A percentile compares a stretch with the other conserved stretches of the same genome.
Evolutionary conservation across 345 rosid species (phyloP).

Genomic region (Citrus maxima): DNA sequence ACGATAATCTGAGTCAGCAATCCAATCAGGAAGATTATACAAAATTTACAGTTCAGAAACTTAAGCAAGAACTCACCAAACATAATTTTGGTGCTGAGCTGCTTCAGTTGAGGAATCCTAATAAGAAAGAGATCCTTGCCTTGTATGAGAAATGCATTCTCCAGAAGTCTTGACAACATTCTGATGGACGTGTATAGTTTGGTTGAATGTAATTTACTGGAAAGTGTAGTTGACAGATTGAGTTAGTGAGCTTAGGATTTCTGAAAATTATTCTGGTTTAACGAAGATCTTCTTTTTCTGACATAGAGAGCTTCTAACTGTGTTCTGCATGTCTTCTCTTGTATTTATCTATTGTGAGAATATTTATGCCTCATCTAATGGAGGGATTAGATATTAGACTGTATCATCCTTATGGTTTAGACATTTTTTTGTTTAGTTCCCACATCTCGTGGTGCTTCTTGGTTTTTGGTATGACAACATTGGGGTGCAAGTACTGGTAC

Average conservation of each 20-base stretch:
- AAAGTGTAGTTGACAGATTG: constrained; percentile 9
- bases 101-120: constrained; percentile 64
- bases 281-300: neutral
- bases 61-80: constrained; percentile 86
- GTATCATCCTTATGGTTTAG: neutral
- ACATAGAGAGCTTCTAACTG: neutral
- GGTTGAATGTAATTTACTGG: constrained; percentile 19
- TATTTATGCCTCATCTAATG: neutral
- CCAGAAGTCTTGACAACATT: constrained; percentile 40
- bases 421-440: too few species aligned
- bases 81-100: constrained; percentile 80
- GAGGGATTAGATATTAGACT: neutral
- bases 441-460: too few species aligned
- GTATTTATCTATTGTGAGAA: neutral
- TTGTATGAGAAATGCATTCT: constrained; percentile 75
- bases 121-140: constrained; percentile 79
- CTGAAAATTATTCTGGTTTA: constrained; percentile 3
- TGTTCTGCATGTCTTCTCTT: neutral
- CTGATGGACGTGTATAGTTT: constrained; percentile 31
- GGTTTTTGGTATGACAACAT: too few species aligned
- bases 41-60: constrained; percentile 69
- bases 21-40: constrained; percentile 63
- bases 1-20: constrained; percentile 57
- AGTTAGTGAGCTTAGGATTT: neutral
- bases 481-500: too few species aligned